Evolutionary conservation across 2,329 filamentous ascomycete genomes (phyloP).

Genomic region (Penicillium sp.): DNA sequence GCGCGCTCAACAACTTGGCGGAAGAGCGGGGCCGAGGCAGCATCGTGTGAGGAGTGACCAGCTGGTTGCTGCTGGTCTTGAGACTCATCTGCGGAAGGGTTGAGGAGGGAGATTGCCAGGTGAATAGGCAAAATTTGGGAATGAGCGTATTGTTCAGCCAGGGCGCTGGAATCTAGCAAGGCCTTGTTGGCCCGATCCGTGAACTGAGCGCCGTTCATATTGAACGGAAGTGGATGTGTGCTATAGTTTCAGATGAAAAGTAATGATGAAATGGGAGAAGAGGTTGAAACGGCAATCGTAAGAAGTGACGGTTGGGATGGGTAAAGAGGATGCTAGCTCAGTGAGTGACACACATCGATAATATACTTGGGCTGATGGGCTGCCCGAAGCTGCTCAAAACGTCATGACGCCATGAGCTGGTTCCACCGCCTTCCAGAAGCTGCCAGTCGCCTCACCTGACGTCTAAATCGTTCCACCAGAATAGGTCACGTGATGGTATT

Average conservation of each 20-base stretch:
- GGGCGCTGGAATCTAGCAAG: slow-evolving; percentile 81
- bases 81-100: slow-evolving; percentile 59
- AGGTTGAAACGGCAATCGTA: slow-evolving; percentile 9
- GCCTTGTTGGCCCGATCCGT: slow-evolving; percentile 92
- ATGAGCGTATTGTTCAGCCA: slow-evolving; percentile 89
- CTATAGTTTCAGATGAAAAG: slow-evolving; percentile 5
- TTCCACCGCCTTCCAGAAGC: slow-evolving; percentile 45
- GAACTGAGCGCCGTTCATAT: slow-evolving; percentile 64
- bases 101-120: slow-evolving; percentile 66
- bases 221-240: slow-evolving; percentile 25
- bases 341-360: slow-evolving; percentile 25
- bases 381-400: slow-evolving; percentile 19
- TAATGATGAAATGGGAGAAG: neutral
- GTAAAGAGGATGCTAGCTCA: neutral
- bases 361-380: slow-evolving; percentile 28
- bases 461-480: neutral
- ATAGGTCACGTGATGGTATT: neutral
- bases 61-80: slow-evolving; percentile 78
- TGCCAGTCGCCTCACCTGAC: slow-evolving; percentile 18
- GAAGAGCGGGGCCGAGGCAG: slow-evolving; percentile 74
- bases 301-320: neutral
- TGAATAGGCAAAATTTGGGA: slow-evolving; percentile 89
- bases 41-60: slow-evolving; percentile 66
- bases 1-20: slow-evolving; percentile 92
- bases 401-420: slow-evolving; percentile 36